Conservation (phyloP, 495 filamentous ascomycete species). For the Ramalina intermedia region DNA sequence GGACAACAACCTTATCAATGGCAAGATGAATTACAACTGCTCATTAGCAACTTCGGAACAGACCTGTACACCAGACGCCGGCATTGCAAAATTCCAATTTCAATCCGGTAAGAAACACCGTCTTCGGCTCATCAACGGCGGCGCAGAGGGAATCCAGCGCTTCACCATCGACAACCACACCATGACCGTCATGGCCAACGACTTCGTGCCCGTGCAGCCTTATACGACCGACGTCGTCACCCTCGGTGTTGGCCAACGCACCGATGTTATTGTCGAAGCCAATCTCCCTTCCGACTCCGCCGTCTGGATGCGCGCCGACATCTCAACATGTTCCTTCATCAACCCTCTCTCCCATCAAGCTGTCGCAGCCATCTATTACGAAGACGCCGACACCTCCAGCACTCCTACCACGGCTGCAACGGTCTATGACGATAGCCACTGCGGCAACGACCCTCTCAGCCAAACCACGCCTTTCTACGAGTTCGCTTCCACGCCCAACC, state of each 20-base stretch:
- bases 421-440: not conserved
- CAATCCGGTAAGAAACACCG: conserved; percentile 32
- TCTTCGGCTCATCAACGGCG: conserved; percentile 42
- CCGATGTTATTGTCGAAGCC: conserved; percentile 26
- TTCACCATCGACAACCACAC: conserved; percentile 28
- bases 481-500: conserved; percentile 31
- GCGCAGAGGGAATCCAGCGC: conserved; percentile 30
- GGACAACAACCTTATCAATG: conserved; percentile 35
- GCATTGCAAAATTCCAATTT: conserved; percentile 22
- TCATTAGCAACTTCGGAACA: conserved; percentile 13
- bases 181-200: conserved; percentile 29
- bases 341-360: conserved; percentile 13
- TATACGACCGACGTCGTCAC: conserved; percentile 8
- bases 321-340: conserved; percentile 2
- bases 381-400: conserved; percentile 17
- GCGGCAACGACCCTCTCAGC: conserved; percentile 37
- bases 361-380: conserved; percentile 29
- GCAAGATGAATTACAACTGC: conserved; percentile 31
- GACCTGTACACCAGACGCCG: conserved; percentile 24
- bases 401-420: conserved; percentile 11
- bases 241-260: conserved; percentile 23
- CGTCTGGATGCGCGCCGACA: conserved; percentile 27
- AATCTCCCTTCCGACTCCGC: conserved; percentile 16
- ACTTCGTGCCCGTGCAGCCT: conserved; percentile 33
- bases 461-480: conserved; percentile 32